Evolutionary conservation across 176 grass and related monocot species (phyloP).

Genomic region (Avena sativa): DNA sequence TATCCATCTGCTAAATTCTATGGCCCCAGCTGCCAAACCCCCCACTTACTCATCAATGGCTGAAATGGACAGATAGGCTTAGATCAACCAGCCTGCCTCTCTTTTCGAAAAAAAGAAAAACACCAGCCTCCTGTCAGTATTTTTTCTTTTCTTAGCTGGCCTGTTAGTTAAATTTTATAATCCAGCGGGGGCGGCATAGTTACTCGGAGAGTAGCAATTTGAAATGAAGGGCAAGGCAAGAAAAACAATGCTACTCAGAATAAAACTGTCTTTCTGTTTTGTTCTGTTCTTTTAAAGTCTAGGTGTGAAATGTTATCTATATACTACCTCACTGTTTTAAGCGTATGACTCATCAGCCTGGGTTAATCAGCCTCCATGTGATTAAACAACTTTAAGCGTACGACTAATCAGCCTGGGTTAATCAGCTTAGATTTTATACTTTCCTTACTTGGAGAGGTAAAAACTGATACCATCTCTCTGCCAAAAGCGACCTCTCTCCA

Average conservation of each 20-base stretch:
- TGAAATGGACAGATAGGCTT: not conserved
- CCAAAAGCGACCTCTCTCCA: not conserved
- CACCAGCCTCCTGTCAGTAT: too few relatives aligned
- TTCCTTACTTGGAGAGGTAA: not conserved
- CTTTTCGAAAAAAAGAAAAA: too few relatives aligned
- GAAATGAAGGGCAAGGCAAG: too few relatives aligned
- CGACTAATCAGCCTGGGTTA: not conserved
- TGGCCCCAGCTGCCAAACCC: not conserved
- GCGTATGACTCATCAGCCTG: not conserved
- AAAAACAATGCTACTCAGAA: too few relatives aligned
- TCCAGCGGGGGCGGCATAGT: too few relatives aligned
- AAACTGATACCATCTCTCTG: not conserved
- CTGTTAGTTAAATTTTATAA: too few relatives aligned
- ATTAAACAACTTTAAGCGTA: not conserved
- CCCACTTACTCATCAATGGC: not conserved
- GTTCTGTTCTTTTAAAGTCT: too few relatives aligned
- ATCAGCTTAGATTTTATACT: not conserved
- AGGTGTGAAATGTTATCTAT: too few relatives aligned
- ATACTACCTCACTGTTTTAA: too few relatives aligned
- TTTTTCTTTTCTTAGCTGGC: too few relatives aligned
- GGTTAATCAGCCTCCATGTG: not conserved
- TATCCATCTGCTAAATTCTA: not conserved
- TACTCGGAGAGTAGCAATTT: too few relatives aligned
- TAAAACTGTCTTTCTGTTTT: too few relatives aligned
- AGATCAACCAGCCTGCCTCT: not conserved